Evolutionary conservation across 768 basidiomycete species (phyloP).

Genomic region (Suillus subaureus): DNA sequence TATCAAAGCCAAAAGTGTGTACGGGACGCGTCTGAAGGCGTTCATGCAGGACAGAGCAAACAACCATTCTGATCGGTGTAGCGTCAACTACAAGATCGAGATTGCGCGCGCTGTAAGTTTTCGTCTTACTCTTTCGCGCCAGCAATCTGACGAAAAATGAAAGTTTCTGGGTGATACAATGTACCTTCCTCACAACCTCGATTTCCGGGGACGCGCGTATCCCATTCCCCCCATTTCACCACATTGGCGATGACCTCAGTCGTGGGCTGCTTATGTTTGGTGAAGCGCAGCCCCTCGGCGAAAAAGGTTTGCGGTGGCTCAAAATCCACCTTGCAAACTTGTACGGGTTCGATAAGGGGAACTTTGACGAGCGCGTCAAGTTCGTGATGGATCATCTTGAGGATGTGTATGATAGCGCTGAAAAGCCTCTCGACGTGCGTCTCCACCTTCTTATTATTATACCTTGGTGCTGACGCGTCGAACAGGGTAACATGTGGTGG

Average conservation of each 20-base stretch:
- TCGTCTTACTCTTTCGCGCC: constrained; percentile 3
- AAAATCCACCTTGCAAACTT: constrained; percentile 95
- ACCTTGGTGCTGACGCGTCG: constrained; percentile 9
- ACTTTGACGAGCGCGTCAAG: constrained; percentile 86
- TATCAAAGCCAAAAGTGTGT: constrained; percentile 56
- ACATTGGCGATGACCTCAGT: constrained; percentile 92
- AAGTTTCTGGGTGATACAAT: constrained; percentile 87
- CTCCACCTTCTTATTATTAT: constrained; percentile 4
- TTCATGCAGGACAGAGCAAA: constrained; percentile 65
- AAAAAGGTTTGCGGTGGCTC: constrained; percentile 87
- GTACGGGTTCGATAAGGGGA: constrained; percentile 93
- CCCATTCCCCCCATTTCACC: constrained; percentile 95
- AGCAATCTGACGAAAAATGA: constrained; percentile 4
- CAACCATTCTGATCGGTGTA: constrained; percentile 91
- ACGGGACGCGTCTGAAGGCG: constrained; percentile 55
- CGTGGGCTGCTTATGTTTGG: constrained; percentile 87
- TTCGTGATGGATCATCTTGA: constrained; percentile 76
- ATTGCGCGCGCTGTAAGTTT: constrained; percentile 83
- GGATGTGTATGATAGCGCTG: constrained; percentile 81
- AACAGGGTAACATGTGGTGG: constrained; percentile 86
- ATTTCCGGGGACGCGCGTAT: constrained; percentile 97
- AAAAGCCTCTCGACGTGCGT: constrained; percentile 73
- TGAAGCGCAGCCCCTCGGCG: constrained; percentile 77
- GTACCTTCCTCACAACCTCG: constrained; percentile 94
- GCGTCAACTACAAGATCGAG: constrained; percentile 95